Evolutionary conservation across 768 basidiomycete species (phyloP).

Genomic region (Artomyces pyxidatus): DNA sequence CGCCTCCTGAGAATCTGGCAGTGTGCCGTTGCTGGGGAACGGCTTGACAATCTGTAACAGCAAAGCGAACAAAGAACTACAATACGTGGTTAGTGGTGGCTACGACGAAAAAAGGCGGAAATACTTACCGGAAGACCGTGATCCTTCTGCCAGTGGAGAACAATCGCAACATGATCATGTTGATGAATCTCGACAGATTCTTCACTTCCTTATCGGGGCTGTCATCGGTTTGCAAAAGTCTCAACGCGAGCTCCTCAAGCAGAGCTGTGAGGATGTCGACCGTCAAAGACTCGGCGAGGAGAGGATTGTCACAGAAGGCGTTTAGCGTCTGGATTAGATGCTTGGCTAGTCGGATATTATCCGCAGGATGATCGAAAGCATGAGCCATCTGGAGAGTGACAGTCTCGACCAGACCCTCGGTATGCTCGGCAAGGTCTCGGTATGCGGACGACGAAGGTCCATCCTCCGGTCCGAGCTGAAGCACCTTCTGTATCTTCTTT

Average conservation of each 20-base stretch:
- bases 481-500: slow-evolving; percentile 85
- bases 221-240: slow-evolving; percentile 91
- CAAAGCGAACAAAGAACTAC: slow-evolving; percentile 70
- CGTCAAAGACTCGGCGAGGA: slow-evolving; percentile 81
- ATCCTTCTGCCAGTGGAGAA: slow-evolving; percentile 88
- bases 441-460: slow-evolving; percentile 64
- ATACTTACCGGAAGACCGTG: slow-evolving; percentile 78
- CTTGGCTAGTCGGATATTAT: slow-evolving; percentile 91
- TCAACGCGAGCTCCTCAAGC: slow-evolving; percentile 86
- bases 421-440: slow-evolving; percentile 69
- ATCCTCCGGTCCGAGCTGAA: slow-evolving; percentile 67
- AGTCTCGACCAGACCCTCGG: slow-evolving; percentile 81
- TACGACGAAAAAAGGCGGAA: background rate
- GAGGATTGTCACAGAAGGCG: slow-evolving; percentile 85
- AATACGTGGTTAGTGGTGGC: background rate
- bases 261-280: slow-evolving; percentile 78
- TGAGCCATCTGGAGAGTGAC: slow-evolving; percentile 89
- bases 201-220: slow-evolving; percentile 76
- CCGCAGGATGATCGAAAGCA: slow-evolving; percentile 77
- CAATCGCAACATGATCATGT: slow-evolving; percentile 92
- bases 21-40: slow-evolving; percentile 66
- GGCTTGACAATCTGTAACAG: slow-evolving; percentile 79
- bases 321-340: slow-evolving; percentile 96
- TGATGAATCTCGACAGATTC: slow-evolving; percentile 93
- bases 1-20: slow-evolving; percentile 69